Percentiles rank a stretch among this genome's conserved stretches.
These are phyloP conservation scores for Wickerhamomyces bovis DNA, from an alignment of 805 yeast genomes.

Conservation along the genomic window DNA sequence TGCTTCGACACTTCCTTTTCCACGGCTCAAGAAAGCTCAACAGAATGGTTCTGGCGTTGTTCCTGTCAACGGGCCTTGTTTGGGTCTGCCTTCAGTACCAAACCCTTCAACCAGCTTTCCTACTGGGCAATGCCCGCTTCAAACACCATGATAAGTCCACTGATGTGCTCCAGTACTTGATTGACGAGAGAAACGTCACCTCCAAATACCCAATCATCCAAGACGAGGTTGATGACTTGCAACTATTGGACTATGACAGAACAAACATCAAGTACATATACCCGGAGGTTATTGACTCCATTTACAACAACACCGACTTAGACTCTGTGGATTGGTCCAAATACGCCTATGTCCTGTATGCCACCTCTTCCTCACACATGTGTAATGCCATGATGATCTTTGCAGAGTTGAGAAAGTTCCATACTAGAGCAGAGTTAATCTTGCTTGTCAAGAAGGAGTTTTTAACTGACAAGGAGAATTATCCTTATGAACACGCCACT, in stretches of 20 bases:
- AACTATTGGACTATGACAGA: slow-evolving; percentile 19
- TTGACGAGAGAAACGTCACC: background rate
- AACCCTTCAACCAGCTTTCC: background rate
- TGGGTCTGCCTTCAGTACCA: background rate
- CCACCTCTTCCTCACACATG: slow-evolving; percentile 45
- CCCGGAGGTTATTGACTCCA: slow-evolving; percentile 20
- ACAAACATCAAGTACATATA: slow-evolving; percentile 17
- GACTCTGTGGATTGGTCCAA: slow-evolving; percentile 34
- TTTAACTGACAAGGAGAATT: slow-evolving; percentile 15
- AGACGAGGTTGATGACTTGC: slow-evolving; percentile 1
- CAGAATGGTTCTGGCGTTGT: background rate
- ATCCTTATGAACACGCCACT: slow-evolving; percentile 7
- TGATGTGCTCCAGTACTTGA: slow-evolving; percentile 3
- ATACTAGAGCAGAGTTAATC: slow-evolving; percentile 41
- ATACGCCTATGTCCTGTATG: slow-evolving; percentile 56
- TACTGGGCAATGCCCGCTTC: background rate
- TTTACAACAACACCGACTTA: slow-evolving; percentile 13
- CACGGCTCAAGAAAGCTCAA: background rate
- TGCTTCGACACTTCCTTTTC: background rate
- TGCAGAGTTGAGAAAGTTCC: slow-evolving; percentile 30
- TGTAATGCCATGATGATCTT: slow-evolving; percentile 48
- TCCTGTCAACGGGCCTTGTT: background rate
- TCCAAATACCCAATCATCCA: background rate
- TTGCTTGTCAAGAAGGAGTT: slow-evolving; percentile 33
- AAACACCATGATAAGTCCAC: background rate